Evolutionary conservation across 2,329 filamentous ascomycete species (phyloP), one percentile per base, ranked within the genome.

Genomic region (Fusarium ambrosium): DNA sequence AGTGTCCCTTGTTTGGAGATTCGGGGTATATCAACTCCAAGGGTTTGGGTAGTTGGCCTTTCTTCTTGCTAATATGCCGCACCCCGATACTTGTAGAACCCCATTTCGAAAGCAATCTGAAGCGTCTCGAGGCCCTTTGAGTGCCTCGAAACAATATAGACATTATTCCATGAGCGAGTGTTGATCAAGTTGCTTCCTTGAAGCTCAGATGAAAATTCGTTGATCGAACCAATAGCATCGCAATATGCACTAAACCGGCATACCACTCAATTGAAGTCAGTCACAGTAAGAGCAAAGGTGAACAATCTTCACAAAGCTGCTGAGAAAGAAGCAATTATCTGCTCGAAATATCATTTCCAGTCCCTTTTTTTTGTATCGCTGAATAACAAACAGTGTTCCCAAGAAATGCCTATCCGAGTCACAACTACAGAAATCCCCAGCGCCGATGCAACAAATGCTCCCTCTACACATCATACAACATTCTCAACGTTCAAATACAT

Each of bases 1-100:
- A 84, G 81, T 95, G 94, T 55, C 89, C 84, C 27, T 82, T 80
- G 53, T 81, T 84, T 29, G 85, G 81, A 37, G 86, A 74, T 4
- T 87, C 83, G 16, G 89, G 87, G 74, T 87, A 89, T 37, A 81
- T 77, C 36, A 82, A 37, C 45, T 72, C 64, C 16, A 45, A 29
- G 34, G 34, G 55, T 11, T 66, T 62, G 55, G 48, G 34, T 16
- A 41, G 16, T 56, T 68, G 60, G 29, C 27, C 62, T n/a, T 64
- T 39, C 22, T 29, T 22, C 36, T 67, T 32, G 65, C 64, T 74
- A 43, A 74, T 58, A 45, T 53, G 22, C 22, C 70, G 75, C 51
- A 32, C 37, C 41, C 34, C 51, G 41, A 48, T 51, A 39, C 22
- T 55, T n/a, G 39, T n/a, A n/a, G 24, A 27, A 1, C 34, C 5